A percentile compares a stretch with the other conserved stretches of the same genome.
Conservation (phyloP, 2,329 filamentous ascomycete genomes). For the Bretziella fagacearum region DNA sequence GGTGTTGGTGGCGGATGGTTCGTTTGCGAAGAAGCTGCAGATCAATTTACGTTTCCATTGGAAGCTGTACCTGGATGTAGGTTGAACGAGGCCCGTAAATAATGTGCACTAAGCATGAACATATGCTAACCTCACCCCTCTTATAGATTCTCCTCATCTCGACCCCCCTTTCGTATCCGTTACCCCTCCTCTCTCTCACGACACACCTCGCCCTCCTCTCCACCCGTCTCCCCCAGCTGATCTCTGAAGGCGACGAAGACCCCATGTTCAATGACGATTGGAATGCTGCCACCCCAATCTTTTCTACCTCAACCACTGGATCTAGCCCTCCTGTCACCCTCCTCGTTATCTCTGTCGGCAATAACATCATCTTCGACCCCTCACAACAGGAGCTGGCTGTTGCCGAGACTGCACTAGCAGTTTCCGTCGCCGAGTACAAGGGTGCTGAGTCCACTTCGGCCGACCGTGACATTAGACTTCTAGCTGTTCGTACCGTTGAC, state of each 20-base stretch:
- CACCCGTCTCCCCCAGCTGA: conserved; percentile 66
- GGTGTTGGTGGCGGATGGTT: conserved; percentile 58
- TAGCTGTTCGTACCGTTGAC: conserved; percentile 57
- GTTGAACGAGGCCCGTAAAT: too few species aligned
- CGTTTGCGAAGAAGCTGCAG: conserved; percentile 53
- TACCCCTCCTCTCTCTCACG: conserved; percentile 81
- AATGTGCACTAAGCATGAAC: too few species aligned
- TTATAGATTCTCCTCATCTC: conserved; percentile 75
- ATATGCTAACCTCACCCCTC: not conserved
- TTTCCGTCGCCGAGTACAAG: conserved; percentile 49
- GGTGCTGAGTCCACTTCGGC: conserved; percentile 19
- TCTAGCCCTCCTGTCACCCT: conserved; percentile 70
- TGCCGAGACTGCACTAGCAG: conserved; percentile 72
- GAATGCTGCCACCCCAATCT: conserved; percentile 66
- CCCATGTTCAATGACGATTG: conserved; percentile 97
- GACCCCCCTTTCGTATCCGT: conserved; percentile 79
- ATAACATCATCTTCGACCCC: conserved; percentile 89
- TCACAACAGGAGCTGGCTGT: conserved; percentile 82
- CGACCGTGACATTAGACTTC: conserved; percentile 38
- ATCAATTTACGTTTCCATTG: conserved; percentile 92
- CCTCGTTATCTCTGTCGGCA: conserved; percentile 69
- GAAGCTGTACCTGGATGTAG: conserved; percentile 86
- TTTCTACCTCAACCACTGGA: conserved; percentile 30
- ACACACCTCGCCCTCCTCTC: conserved; percentile 84
- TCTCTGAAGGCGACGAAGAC: conserved; percentile 85